A percentile compares a stretch with the other conserved stretches of the same genome.
These are phyloP conservation scores for Candida andamanensis DNA, from an alignment of 805 yeast species.

Conservation along the genomic window DNA sequence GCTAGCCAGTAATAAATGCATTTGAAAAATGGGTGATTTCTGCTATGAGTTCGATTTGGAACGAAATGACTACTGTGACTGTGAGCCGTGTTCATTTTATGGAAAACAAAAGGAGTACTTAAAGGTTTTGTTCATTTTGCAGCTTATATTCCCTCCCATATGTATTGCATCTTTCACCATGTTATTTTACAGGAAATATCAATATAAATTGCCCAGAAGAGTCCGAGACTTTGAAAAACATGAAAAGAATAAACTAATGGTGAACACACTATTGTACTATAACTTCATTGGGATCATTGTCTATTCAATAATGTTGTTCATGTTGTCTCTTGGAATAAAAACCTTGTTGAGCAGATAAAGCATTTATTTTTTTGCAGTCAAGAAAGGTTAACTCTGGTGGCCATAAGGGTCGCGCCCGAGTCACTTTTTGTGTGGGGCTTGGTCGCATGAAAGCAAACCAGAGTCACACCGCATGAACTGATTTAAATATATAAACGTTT, in stretches of 20 bases:
- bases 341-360: too few species aligned
- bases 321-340: too few species aligned
- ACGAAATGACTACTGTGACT: conserved; percentile 4
- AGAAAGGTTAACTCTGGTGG: too few species aligned
- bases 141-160: conserved; percentile 2
- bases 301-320: conserved; percentile 1
- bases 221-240: conserved; percentile 1
- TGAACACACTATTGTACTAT: neutral
- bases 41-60: conserved; percentile 5
- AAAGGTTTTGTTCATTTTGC: neutral
- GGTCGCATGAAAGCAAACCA: neutral
- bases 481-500: neutral
- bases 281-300: conserved; percentile 2
- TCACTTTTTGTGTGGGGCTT: too few species aligned
- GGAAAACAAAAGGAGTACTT: neutral
- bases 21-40: too few species aligned
- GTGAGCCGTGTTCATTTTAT: conserved; percentile 3
- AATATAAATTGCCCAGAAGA: conserved; percentile 1
- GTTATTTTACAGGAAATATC: neutral
- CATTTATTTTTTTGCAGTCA: too few species aligned
- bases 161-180: conserved; percentile 2
- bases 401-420: too few species aligned
- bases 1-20: too few species aligned
- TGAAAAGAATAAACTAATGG: neutral
- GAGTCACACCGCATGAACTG: neutral